Evolutionary conservation across 805 yeast species (phyloP).

Genomic region (Kodamaea kaohsiungensis): DNA sequence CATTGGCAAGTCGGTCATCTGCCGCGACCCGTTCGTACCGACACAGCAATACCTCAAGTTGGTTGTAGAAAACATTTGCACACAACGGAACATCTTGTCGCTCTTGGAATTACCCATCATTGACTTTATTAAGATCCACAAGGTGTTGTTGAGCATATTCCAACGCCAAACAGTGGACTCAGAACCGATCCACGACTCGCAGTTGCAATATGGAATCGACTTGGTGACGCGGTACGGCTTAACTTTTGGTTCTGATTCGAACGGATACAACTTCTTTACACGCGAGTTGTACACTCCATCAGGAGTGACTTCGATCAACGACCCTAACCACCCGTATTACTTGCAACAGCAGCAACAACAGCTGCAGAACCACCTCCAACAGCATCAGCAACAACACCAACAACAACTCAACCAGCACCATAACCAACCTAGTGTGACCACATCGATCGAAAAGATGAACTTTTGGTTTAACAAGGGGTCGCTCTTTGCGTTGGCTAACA

Average conservation of each 20-base stretch:
- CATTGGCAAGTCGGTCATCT: constrained; percentile 74
- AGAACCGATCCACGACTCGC: constrained; percentile 41
- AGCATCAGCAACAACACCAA: constrained; percentile 4
- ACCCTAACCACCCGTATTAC: constrained; percentile 18
- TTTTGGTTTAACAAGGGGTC: constrained; percentile 80
- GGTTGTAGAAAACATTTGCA: constrained; percentile 76
- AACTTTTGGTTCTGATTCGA: constrained; percentile 67
- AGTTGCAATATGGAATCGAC: constrained; percentile 55
- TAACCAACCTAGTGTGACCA: constrained; percentile 14
- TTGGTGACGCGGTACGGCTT: constrained; percentile 64
- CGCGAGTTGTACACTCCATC: constrained; percentile 33
- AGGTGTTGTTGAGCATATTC: constrained; percentile 59
- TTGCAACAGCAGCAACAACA: constrained; percentile 19
- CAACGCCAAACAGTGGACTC: constrained; percentile 13
- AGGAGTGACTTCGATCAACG: constrained; percentile 24
- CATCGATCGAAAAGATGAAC: constrained; percentile 50
- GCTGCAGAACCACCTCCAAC: background rate
- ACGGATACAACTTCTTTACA: constrained; percentile 63
- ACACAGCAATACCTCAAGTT: constrained; percentile 74
- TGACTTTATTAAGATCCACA: constrained; percentile 66
- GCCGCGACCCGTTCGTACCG: constrained; percentile 83
- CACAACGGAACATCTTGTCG: constrained; percentile 61
- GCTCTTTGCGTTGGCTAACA: constrained; percentile 73
- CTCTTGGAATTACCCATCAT: constrained; percentile 60
- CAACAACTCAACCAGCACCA: constrained; percentile 14